Evolutionary conservation across 768 basidiomycete genomes (phyloP).

Genomic region (Tulasnella sp.): DNA sequence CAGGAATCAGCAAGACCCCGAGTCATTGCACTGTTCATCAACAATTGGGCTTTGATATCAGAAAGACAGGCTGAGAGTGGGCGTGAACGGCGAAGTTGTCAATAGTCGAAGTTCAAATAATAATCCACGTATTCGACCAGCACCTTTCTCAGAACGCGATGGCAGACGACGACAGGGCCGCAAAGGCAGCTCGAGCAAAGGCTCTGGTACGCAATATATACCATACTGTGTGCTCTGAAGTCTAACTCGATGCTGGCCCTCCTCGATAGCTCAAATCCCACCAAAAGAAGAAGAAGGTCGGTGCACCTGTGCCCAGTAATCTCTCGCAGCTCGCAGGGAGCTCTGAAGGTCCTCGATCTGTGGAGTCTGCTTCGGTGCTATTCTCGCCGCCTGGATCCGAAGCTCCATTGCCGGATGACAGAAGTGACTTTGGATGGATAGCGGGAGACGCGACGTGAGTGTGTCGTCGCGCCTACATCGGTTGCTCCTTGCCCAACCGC

Average conservation of each 20-base stretch:
- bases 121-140: conserved; percentile 33
- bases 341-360: conserved; percentile 38
- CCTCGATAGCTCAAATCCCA: conserved; percentile 55
- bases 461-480: neutral
- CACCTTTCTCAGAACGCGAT: neutral
- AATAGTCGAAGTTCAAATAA: too few relatives aligned
- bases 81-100: too few relatives aligned
- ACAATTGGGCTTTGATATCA: too few relatives aligned
- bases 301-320: conserved; percentile 29
- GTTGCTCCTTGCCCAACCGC: neutral
- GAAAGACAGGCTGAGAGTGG: too few relatives aligned
- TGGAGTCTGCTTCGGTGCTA: conserved; percentile 25
- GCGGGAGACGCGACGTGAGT: conserved; percentile 1
- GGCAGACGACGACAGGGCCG: conserved; percentile 53
- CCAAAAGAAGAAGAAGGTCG: conserved; percentile 43
- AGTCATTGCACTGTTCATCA: too few relatives aligned
- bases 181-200: conserved; percentile 73
- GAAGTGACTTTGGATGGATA: conserved; percentile 22
- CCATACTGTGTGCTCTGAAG: conserved; percentile 3
- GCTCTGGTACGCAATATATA: conserved; percentile 47
- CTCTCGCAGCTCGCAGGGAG: conserved; percentile 32
- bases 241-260: neutral
- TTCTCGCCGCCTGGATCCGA: conserved; percentile 45
- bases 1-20: too few relatives aligned
- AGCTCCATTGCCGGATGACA: conserved; percentile 19